A percentile compares a stretch with the other conserved stretches of the same genome.
These are phyloP conservation scores for Escallonia herrerae DNA, from an alignment of 129 eudicot genomes.

Conservation along the genomic window DNA sequence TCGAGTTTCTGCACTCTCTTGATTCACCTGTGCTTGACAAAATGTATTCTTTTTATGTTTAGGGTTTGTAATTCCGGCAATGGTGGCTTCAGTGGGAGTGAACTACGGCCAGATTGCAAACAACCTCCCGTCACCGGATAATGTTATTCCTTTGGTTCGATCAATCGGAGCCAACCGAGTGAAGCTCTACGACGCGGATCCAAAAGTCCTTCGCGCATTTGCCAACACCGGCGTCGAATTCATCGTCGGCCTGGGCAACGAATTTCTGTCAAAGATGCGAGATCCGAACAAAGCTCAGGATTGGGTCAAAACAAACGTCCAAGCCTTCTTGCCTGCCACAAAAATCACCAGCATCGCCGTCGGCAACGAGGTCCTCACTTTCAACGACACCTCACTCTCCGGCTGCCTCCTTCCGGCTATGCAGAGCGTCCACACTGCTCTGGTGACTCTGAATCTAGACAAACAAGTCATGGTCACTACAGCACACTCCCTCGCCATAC, in stretches of 20 bases:
- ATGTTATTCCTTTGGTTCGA: conserved; percentile 65
- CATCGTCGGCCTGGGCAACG: conserved; percentile 67
- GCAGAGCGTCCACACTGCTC: conserved; percentile 70
- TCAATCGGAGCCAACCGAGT: conserved; percentile 66
- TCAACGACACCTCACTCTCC: conserved; percentile 62
- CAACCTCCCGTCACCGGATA: conserved; percentile 74
- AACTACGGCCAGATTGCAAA: conserved; percentile 89
- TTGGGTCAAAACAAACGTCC: conserved; percentile 74
- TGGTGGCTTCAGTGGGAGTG: conserved; percentile 59
- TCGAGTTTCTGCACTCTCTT: neutral
- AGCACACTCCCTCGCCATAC: conserved; percentile 58
- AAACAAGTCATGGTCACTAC: conserved; percentile 64
- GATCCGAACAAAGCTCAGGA: conserved; percentile 57
- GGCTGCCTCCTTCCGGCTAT: conserved; percentile 73
- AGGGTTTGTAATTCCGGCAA: conserved; percentile 24
- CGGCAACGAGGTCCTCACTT: conserved; percentile 78
- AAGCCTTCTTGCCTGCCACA: conserved; percentile 57
- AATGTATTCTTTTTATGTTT: neutral
- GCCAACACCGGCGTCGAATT: conserved; percentile 81
- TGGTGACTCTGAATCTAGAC: conserved; percentile 42
- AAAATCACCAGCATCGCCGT: conserved; percentile 72
- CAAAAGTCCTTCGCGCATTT: conserved; percentile 68
- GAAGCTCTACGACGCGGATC: conserved; percentile 92
- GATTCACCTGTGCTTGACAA: neutral
- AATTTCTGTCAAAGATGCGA: conserved; percentile 50